phyloP scores from a whole-genome alignment of 179 eudicot species.

The Actinidia polygama region DNA sequence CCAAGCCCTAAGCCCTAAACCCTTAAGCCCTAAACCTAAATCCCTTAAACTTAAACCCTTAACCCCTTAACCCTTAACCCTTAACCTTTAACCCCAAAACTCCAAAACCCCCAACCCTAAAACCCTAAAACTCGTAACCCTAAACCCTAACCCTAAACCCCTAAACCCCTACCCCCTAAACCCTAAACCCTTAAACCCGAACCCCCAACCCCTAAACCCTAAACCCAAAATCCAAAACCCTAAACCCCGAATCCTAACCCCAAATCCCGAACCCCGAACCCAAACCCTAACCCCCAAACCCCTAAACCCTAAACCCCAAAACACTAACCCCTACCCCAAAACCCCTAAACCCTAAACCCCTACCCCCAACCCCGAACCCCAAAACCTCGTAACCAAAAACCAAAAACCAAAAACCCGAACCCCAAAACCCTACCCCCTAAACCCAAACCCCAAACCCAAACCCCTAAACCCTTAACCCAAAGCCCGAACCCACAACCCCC shows the following conservation, averaged over 20 bases:
- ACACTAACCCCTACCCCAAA: neutral
- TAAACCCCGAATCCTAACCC: neutral
- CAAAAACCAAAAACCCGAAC: constrained; percentile 4
- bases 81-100: too few relatives aligned
- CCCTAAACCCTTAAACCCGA: neutral
- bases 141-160: neutral
- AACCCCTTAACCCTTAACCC: too few relatives aligned
- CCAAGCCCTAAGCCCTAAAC: neutral
- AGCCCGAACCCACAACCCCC: constrained; percentile 11
- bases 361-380: neutral
- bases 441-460: constrained; percentile 16
- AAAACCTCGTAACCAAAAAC: constrained; percentile 6
- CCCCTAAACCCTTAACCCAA: constrained; percentile 13
- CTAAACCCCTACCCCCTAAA: neutral
- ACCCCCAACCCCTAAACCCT: neutral
- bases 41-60: neutral
- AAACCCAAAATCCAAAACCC: neutral
- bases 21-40: neutral
- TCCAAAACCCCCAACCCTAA: neutral
- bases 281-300: neutral
- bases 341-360: neutral
- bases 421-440: constrained; percentile 17
- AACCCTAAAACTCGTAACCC: neutral
- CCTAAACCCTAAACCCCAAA: neutral
- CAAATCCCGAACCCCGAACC: neutral